Evolutionary conservation across 2,329 filamentous ascomycete genomes (phyloP).

Genomic region (Neopestalotiopsis clavispora): DNA sequence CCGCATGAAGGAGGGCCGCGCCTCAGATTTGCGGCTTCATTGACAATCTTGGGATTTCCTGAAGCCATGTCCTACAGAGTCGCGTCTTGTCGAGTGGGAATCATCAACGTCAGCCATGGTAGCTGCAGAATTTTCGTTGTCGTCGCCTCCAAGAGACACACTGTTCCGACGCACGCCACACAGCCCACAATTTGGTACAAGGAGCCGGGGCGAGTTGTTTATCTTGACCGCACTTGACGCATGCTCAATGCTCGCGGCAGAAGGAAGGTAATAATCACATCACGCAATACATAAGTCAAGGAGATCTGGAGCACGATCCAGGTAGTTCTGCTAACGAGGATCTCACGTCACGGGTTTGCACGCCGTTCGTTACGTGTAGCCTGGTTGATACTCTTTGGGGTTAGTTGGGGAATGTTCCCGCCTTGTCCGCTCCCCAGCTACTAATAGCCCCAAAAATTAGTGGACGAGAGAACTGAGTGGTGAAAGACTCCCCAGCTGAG

Average conservation of each 20-base stretch:
- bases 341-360: neutral
- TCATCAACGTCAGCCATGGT: slow-evolving; percentile 36
- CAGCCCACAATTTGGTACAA: neutral
- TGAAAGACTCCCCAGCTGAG: no score
- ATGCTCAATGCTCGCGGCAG: neutral
- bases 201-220: slow-evolving; percentile 6
- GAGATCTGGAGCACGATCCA: neutral
- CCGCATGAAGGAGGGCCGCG: slow-evolving; percentile 28
- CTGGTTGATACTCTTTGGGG: neutral
- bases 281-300: neutral
- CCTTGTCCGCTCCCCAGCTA: no score
- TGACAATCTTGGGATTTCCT: slow-evolving; percentile 47
- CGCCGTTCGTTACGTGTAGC: neutral
- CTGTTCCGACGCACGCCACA: neutral
- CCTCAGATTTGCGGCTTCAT: slow-evolving; percentile 35
- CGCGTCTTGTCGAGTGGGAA: slow-evolving; percentile 25
- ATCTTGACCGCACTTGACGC: neutral
- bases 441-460: no score
- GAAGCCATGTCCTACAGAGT: slow-evolving; percentile 40
- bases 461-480: no score
- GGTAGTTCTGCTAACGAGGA: neutral
- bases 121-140: slow-evolving; percentile 18
- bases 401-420: neutral
- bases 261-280: neutral
- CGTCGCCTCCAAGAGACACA: neutral